Percentiles rank a stretch among this genome's conserved stretches.
Evolutionary conservation across 805 yeast genomes (phyloP).

Genomic region (Kodamaea hsintzibuensis): DNA sequence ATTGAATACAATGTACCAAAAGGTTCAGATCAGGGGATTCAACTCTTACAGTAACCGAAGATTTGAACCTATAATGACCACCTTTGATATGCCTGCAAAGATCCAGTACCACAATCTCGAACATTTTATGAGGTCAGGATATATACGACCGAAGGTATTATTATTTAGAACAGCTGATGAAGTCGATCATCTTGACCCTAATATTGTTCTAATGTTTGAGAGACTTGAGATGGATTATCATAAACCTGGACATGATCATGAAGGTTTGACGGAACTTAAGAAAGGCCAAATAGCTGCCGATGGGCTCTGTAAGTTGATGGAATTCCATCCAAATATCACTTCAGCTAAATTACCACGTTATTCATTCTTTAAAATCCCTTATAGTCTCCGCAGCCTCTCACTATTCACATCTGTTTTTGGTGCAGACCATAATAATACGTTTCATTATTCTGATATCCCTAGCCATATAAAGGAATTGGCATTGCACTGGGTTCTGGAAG

Average conservation of each 20-base stretch:
- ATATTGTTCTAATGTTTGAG: not conserved
- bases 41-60: not conserved
- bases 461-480: not conserved
- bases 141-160: not conserved
- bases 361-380: not conserved
- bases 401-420: not conserved
- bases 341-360: not conserved
- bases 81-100: not conserved
- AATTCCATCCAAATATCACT: not conserved
- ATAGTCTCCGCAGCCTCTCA: not conserved
- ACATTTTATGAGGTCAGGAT: not conserved
- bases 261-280: not conserved
- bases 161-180: not conserved
- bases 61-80: not conserved
- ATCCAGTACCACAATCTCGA: not conserved
- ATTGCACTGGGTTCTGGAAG: not conserved
- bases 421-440: not conserved
- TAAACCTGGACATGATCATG: not conserved
- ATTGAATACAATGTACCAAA: not conserved
- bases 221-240: not conserved
- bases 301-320: not conserved
- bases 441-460: not conserved
- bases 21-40: not conserved
- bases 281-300: not conserved
- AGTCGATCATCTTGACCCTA: not conserved